A percentile compares a stretch with the other conserved stretches of the same genome.
These are phyloP conservation scores for Lithospermum erythrorhizon DNA, from an alignment of 257 asterid species.

Conservation along the genomic window DNA sequence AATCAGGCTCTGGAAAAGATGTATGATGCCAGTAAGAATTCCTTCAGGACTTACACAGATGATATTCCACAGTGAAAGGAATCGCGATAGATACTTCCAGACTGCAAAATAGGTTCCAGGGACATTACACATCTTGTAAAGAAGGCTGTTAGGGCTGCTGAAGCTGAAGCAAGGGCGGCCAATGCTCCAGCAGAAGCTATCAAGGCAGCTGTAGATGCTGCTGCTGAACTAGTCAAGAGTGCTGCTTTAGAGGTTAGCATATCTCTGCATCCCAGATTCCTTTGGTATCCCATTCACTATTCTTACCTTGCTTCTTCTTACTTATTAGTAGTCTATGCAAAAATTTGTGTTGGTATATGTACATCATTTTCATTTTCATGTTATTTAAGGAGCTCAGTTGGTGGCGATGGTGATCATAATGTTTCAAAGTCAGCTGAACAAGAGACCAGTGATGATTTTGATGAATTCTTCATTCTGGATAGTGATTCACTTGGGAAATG, in stretches of 20 bases:
- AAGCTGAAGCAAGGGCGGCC: conserved; percentile 91
- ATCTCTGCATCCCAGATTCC: background rate
- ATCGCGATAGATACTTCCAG: conserved; percentile 81
- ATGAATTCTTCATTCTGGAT: conserved; percentile 55
- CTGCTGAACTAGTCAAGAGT: conserved; percentile 90
- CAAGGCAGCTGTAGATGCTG: conserved; percentile 93
- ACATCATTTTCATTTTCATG: background rate
- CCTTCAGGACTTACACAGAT: conserved; percentile 26
- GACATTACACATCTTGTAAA: conserved; percentile 71
- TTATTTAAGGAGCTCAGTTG: conserved; percentile 32
- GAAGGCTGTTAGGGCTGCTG: conserved; percentile 93
- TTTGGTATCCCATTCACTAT: conserved; percentile 6
- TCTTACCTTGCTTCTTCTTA: background rate
- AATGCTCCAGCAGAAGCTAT: conserved; percentile 84
- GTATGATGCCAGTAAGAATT: conserved; percentile 46
- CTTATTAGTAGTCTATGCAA: background rate
- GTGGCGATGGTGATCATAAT: conserved; percentile 36
- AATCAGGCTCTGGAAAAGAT: conserved; percentile 40
- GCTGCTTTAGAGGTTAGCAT: conserved; percentile 81
- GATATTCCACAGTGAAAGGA: conserved; percentile 47
- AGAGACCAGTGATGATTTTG: conserved; percentile 48
- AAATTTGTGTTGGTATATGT: background rate
- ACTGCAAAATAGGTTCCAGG: conserved; percentile 67
- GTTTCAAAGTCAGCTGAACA: conserved; percentile 37
- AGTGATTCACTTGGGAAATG: conserved; percentile 66